Evolutionary conservation across 192 early-diverging fungal genomes (phyloP), one percentile per base, ranked within the genome.

Genomic region (Podila clonocystis): DNA sequence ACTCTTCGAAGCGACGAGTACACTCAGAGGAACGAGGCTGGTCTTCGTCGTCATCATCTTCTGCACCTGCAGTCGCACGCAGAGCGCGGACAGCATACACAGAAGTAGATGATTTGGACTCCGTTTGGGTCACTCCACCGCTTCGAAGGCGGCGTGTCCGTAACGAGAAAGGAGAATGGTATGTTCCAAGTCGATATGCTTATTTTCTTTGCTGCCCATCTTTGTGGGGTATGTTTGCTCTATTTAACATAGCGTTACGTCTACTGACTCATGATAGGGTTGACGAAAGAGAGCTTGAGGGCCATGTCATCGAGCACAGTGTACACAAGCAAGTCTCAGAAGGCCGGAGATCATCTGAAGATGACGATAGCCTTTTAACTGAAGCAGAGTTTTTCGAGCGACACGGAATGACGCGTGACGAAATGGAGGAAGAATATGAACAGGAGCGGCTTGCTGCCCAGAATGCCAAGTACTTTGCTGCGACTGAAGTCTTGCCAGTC

Each of bases 91-190:
- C 67, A 20, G 15, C 34, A 5, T 9, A 13, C 48, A 22, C 62
- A 11, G 63, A 50, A n/a, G 9, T 65, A 2, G 65, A 78, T n/a
- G 63, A 72, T 52, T 9, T 71, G 41, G 67, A 71, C 29, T 48
- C 70, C 50, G 52, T 65, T 3, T 74, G 75, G 68, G 57, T 65
- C 8, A 61, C 67, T 34, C 72, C 65, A 59, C 83, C 83, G 30
- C 70, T 84, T 26, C 75, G 92, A 11, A 82, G 87, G 49, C 83
- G 91, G 38, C 83, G 88, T 30, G 90, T 93, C n/a, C 82, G 91
- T 29, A 88, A 91, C 50, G 84, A 83, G 45, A 63, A 70, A 41
- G 92, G 92, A 11, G 88, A 91, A 65, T 93, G 92, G 91, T 89
- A 82, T 57, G 62, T 22, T 7, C 22, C 41, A 8, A 45, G 11